These are phyloP conservation scores for Aspergillus leporis DNA, from an alignment of 495 filamentous ascomycete genomes.

Conservation along the genomic window DNA sequence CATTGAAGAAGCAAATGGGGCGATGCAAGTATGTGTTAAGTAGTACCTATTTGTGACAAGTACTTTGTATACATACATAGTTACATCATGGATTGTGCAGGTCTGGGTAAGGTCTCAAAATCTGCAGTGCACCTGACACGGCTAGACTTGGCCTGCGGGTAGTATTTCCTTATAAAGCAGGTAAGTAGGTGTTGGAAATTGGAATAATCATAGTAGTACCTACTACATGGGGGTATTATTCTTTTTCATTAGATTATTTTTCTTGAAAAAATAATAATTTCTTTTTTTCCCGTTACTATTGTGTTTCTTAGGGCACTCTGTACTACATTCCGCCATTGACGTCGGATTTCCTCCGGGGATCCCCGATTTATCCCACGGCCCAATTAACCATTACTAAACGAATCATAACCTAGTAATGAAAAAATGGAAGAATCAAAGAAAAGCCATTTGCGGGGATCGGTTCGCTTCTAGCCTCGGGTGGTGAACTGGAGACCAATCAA, in stretches of 20 bases:
- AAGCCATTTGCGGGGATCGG: slow-evolving; percentile 31
- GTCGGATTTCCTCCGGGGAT: slow-evolving; percentile 13
- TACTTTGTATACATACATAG: background rate
- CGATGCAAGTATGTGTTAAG: too few species aligned
- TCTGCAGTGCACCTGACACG: slow-evolving; percentile 2
- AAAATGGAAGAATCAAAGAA: background rate
- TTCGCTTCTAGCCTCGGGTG: slow-evolving; percentile 32
- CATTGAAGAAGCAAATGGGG: background rate
- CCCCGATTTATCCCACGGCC: slow-evolving; percentile 6
- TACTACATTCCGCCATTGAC: background rate
- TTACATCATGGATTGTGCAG: background rate
- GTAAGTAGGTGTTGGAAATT: background rate
- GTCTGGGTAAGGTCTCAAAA: background rate
- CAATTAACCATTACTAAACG: slow-evolving; percentile 3
- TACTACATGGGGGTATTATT: background rate
- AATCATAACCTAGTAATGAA: slow-evolving; percentile 3
- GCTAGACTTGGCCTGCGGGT: background rate
- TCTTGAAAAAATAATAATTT: background rate
- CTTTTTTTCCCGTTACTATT: background rate
- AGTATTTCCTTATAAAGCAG: slow-evolving; percentile 6
- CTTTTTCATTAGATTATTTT: background rate
- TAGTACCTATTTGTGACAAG: background rate
- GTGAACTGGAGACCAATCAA: slow-evolving; percentile 36
- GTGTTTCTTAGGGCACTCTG: background rate
- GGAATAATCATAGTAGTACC: too few species aligned